A percentile compares a stretch with the other conserved stretches of the same genome.
Evolutionary conservation across 441 rosid species (phyloP).

Genomic region (Populus trichocarpa): DNA sequence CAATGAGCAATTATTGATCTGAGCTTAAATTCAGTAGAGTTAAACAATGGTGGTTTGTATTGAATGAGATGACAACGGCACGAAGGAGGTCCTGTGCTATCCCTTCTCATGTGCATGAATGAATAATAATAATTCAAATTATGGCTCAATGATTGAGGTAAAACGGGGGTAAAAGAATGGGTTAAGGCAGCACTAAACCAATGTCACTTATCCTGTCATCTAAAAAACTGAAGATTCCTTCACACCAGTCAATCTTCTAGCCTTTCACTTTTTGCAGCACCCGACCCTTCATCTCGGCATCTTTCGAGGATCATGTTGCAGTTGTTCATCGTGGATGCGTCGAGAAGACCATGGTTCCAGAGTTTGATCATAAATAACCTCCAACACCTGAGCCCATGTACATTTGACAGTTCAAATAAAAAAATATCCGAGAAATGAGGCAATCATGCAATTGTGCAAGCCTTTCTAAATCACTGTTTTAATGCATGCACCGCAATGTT

Average conservation of each 20-base stretch:
- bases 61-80: constrained; percentile 19
- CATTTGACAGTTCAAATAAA: not conserved
- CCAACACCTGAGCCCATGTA: constrained; percentile 53
- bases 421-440: not conserved
- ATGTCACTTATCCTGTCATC: not conserved
- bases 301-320: constrained; percentile 48
- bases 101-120: constrained; percentile 14
- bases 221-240: not conserved
- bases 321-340: constrained; percentile 57
- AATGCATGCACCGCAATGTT: not conserved
- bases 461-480: not conserved
- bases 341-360: constrained; percentile 78
- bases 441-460: not conserved
- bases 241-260: not conserved
- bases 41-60: not conserved
- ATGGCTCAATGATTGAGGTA: constrained; percentile 7
- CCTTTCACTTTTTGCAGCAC: constrained; percentile 27
- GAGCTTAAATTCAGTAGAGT: not conserved
- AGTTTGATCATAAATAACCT: constrained; percentile 67
- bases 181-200: constrained; percentile 11
- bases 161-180: constrained; percentile 14
- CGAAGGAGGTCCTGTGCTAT: not conserved
- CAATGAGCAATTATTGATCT: not conserved
- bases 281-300: constrained; percentile 26
- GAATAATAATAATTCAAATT: constrained; percentile 10